These are phyloP conservation scores for Neurospora sp. DNA, from an alignment of 495 filamentous ascomycete species.

Conservation along the genomic window DNA sequence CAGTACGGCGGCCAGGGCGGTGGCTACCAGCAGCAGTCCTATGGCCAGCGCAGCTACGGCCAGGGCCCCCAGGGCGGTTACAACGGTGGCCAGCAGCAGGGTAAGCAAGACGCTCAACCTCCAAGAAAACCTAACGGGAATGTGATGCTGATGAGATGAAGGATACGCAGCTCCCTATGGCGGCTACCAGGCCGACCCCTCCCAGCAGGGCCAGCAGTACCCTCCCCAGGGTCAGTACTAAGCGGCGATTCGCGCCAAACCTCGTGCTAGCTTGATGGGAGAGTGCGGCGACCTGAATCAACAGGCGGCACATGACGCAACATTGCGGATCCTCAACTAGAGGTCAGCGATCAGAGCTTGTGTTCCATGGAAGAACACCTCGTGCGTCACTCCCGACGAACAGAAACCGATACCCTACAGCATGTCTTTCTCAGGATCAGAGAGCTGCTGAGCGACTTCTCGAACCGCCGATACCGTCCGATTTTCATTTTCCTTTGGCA, in stretches of 20 bases:
- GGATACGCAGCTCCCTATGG: constrained; percentile 13
- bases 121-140: constrained; percentile 15
- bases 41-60: too few relatives aligned
- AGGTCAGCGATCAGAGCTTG: background rate
- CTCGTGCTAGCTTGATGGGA: background rate
- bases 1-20: background rate
- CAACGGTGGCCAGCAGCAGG: background rate
- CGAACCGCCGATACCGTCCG: background rate
- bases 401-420: background rate
- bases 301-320: background rate
- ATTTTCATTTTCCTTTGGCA: background rate
- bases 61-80: background rate
- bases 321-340: background rate
- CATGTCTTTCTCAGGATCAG: background rate
- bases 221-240: constrained; percentile 24
- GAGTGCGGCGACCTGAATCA: background rate
- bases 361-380: background rate
- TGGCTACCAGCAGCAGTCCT: background rate
- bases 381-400: background rate
- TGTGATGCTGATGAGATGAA: constrained; percentile 1
- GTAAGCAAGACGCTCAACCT: constrained; percentile 9
- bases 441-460: background rate
- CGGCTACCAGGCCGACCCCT: constrained; percentile 29
- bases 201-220: constrained; percentile 18
- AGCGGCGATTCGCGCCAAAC: background rate